Evolutionary conservation across 208 protist species (phyloP).

Genomic region (Tritrichomonas musculus): DNA sequence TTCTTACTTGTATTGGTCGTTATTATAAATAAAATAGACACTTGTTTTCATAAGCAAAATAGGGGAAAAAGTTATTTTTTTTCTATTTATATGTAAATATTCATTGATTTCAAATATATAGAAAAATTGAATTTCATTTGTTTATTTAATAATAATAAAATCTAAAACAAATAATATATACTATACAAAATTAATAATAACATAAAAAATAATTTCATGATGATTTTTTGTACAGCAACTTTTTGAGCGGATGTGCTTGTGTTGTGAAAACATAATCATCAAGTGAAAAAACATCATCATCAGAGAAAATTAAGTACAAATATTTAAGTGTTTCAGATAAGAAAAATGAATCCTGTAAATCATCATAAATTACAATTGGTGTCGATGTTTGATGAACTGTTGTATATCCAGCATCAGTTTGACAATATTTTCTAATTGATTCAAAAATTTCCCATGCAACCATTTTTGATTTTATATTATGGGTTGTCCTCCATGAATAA

Average conservation of each 20-base stretch:
- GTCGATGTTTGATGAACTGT: constrained; percentile 43
- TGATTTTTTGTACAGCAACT: background rate
- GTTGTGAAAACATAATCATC: constrained; percentile 59
- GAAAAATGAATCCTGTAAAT: constrained; percentile 80
- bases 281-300: constrained; percentile 47
- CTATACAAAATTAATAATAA: background rate
- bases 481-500: constrained; percentile 40
- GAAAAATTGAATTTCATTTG: too few species aligned
- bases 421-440: constrained; percentile 54
- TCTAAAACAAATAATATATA: too few species aligned
- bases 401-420: constrained; percentile 58
- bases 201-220: background rate
- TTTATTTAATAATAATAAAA: too few species aligned
- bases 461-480: constrained; percentile 50
- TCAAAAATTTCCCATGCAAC: constrained; percentile 63
- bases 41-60: too few species aligned
- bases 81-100: too few species aligned
- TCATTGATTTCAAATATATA: too few species aligned
- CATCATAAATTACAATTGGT: constrained; percentile 42
- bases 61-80: too few species aligned
- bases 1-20: too few species aligned
- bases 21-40: too few species aligned
- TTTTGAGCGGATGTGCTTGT: constrained; percentile 51
- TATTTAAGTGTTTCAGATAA: constrained; percentile 87
- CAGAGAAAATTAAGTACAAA: constrained; percentile 74